Conservation (phyloP, 257 asterid genomes). For the Agastache rugosa region DNA sequence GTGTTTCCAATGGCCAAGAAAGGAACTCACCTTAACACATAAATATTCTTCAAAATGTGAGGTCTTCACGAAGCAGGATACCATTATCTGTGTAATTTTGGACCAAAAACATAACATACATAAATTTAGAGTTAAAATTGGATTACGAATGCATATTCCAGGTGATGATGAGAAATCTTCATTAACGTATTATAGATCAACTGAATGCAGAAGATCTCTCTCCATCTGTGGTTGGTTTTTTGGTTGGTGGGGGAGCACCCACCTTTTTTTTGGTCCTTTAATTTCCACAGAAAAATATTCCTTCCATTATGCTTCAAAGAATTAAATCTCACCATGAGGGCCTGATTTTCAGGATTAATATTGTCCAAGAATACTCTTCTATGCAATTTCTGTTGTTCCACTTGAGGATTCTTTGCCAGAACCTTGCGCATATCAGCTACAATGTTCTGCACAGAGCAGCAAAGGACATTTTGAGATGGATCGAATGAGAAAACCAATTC, state of each 20-base stretch:
- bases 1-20: slow-evolving; percentile 17
- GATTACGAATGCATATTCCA: slow-evolving; percentile 19
- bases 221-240: not conserved
- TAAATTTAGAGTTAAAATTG: slow-evolving; percentile 5
- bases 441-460: slow-evolving; percentile 60
- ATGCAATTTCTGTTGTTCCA: slow-evolving; percentile 92
- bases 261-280: not conserved
- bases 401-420: slow-evolving; percentile 89
- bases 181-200: slow-evolving; percentile 16
- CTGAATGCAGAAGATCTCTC: slow-evolving; percentile 16
- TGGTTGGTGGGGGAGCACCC: not conserved
- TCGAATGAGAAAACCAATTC: slow-evolving; percentile 21
- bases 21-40: slow-evolving; percentile 86
- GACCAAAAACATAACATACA: slow-evolving; percentile 9
- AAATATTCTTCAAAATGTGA: slow-evolving; percentile 94
- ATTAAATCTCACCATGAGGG: slow-evolving; percentile 71
- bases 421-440: slow-evolving; percentile 99
- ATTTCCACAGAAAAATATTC: slow-evolving; percentile 15
- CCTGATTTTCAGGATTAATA: slow-evolving; percentile 85
- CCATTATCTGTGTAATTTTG: slow-evolving; percentile 65
- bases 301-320: slow-evolving; percentile 14
- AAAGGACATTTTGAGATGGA: slow-evolving; percentile 16
- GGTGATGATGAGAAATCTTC: slow-evolving; percentile 24
- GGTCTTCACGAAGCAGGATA: slow-evolving; percentile 99
- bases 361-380: slow-evolving; percentile 87